A percentile compares a stretch with the other conserved stretches of the same genome.
Conservation (phyloP, 345 rosid genomes). For the Conringia planisiliqua region DNA sequence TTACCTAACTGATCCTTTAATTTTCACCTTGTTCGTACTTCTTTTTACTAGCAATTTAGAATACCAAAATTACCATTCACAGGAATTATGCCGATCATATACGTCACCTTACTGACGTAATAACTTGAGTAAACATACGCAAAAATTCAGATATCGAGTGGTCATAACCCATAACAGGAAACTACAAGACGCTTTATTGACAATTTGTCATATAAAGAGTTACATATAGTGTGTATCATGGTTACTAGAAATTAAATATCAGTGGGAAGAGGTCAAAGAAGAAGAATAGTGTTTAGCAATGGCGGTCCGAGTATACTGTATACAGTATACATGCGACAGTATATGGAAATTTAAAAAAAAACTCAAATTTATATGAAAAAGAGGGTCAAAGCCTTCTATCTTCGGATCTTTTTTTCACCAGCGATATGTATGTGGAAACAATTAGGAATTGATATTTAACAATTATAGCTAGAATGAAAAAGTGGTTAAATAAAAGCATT, state of each 20-base stretch:
- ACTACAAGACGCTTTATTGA: background rate
- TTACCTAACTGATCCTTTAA: background rate
- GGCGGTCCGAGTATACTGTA: background rate
- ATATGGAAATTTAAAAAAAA: background rate
- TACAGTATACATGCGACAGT: background rate
- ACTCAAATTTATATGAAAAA: background rate
- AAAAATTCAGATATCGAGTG: background rate
- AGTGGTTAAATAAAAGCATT: background rate
- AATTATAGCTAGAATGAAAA: background rate
- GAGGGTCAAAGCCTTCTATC: background rate
- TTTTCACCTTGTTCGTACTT: background rate
- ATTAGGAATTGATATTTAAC: background rate
- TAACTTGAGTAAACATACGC: background rate
- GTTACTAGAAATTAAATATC: background rate
- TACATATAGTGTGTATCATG: background rate
- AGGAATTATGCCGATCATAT: background rate
- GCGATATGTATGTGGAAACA: background rate
- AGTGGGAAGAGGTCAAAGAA: slow-evolving; percentile 18
- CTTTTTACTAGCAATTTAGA: background rate
- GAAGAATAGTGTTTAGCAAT: background rate
- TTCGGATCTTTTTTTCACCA: background rate
- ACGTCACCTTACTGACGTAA: slow-evolving; percentile 11
- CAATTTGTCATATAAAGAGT: too few relatives aligned
- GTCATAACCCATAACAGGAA: too few relatives aligned
- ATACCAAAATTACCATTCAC: background rate